A percentile compares a stretch with the other conserved stretches of the same genome.
phyloP scores from a whole-genome alignment of 441 rosid genomes.

The Brassica balearica region DNA sequence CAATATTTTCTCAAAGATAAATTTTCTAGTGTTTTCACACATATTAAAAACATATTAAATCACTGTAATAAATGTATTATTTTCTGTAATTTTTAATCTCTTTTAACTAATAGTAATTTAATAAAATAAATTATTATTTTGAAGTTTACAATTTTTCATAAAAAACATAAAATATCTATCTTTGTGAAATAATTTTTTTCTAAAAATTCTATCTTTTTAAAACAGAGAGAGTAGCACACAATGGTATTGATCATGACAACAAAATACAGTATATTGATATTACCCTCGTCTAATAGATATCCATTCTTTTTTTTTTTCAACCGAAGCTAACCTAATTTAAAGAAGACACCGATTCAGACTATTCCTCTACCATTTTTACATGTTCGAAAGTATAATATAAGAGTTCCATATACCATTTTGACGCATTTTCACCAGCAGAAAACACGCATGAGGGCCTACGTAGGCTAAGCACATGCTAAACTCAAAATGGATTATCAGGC shows the following conservation, averaged over 20 bases:
- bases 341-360: too few species aligned
- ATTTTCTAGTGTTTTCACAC: too few species aligned
- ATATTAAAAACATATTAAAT: too few species aligned
- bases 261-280: background rate
- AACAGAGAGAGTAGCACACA: background rate
- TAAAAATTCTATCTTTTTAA: too few species aligned
- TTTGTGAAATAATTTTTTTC: too few species aligned
- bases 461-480: constrained; percentile 6
- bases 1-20: background rate
- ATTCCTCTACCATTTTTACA: background rate
- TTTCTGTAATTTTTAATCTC: too few species aligned
- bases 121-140: too few species aligned
- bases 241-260: constrained; percentile 12
- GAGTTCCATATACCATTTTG: background rate
- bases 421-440: background rate
- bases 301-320: background rate
- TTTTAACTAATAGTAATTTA: too few species aligned
- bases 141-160: too few species aligned
- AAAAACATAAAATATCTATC: too few species aligned
- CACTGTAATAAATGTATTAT: too few species aligned
- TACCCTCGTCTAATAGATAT: background rate
- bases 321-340: too few species aligned
- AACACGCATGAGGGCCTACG: background rate
- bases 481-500: background rate
- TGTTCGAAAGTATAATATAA: background rate